phyloP scores from a whole-genome alignment of 2,329 filamentous ascomycete species.

The Calonectria pteridis region DNA sequence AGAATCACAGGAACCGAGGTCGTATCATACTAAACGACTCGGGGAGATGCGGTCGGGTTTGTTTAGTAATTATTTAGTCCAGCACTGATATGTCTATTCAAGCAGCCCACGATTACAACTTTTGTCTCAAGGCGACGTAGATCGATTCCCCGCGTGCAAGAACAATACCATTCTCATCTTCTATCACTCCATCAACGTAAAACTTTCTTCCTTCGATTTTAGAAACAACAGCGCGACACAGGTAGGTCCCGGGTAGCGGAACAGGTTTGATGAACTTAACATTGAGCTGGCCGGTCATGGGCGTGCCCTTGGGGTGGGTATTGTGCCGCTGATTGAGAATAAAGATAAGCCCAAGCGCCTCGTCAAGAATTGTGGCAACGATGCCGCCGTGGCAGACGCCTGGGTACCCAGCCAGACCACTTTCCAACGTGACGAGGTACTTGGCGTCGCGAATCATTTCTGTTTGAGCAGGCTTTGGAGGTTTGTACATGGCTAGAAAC shows the following conservation, averaged over 20 bases:
- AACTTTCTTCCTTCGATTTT: not conserved
- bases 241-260: not conserved
- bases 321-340: not conserved
- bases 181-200: not conserved
- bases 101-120: not conserved
- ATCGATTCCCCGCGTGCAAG: not conserved
- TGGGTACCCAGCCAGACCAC: not conserved
- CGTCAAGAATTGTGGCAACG: not conserved
- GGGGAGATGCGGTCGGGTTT: not conserved
- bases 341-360: not conserved
- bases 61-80: not conserved
- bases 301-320: not conserved
- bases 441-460: not conserved
- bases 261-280: not conserved
- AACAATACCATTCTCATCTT: not conserved
- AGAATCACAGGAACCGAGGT: not conserved
- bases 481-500: not conserved
- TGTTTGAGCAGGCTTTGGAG: not conserved
- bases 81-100: not conserved
- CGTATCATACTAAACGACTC: not conserved
- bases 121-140: not conserved
- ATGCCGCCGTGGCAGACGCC: not conserved
- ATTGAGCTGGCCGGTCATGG: not conserved
- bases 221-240: not conserved
- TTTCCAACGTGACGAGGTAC: not conserved